A percentile compares a stretch with the other conserved stretches of the same genome.
phyloP scores from a whole-genome alignment of 805 yeast species.

The Barnettozyma sucrosica region DNA sequence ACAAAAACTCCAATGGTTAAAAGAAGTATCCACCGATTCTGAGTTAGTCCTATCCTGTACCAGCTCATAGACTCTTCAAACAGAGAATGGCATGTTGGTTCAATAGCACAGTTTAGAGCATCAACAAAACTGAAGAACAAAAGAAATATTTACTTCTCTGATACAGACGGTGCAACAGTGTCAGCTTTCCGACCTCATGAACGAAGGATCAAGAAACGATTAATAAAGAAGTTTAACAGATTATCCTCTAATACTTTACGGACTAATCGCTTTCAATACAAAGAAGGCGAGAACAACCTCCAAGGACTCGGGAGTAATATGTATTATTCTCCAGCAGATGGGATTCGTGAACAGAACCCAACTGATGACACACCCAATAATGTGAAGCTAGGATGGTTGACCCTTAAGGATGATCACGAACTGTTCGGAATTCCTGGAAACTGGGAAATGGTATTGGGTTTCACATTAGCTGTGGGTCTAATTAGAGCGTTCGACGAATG shows the following conservation, averaged over 20 bases:
- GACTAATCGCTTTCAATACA: conserved; percentile 1
- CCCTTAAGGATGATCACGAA: conserved; percentile 43
- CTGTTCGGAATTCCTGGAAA: conserved; percentile 34
- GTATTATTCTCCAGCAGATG: conserved; percentile 44
- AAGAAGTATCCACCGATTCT: background rate
- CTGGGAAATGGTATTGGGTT: conserved; percentile 50
- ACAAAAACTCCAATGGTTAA: conserved; percentile 3
- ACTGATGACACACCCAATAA: conserved; percentile 58
- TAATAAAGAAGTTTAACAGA: conserved; percentile 27
- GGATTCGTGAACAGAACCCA: conserved; percentile 41
- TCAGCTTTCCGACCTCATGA: conserved; percentile 29
- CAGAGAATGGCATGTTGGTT: conserved; percentile 36
- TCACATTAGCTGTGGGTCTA: conserved; percentile 47
- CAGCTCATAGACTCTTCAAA: conserved; percentile 26
- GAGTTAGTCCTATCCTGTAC: conserved; percentile 24
- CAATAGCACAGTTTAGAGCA: conserved; percentile 37
- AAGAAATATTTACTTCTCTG: conserved; percentile 27
- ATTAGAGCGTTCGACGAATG: conserved; percentile 29
- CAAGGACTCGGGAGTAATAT: conserved; percentile 5
- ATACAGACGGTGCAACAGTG: conserved; percentile 26
- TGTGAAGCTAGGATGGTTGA: conserved; percentile 59
- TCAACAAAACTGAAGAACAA: conserved; percentile 21
- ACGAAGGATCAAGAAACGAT: conserved; percentile 33
- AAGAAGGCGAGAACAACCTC: conserved; percentile 1
- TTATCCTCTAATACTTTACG: background rate